phyloP scores from a whole-genome alignment of 495 filamentous ascomycete genomes.

The Penicillium roqueforti region DNA sequence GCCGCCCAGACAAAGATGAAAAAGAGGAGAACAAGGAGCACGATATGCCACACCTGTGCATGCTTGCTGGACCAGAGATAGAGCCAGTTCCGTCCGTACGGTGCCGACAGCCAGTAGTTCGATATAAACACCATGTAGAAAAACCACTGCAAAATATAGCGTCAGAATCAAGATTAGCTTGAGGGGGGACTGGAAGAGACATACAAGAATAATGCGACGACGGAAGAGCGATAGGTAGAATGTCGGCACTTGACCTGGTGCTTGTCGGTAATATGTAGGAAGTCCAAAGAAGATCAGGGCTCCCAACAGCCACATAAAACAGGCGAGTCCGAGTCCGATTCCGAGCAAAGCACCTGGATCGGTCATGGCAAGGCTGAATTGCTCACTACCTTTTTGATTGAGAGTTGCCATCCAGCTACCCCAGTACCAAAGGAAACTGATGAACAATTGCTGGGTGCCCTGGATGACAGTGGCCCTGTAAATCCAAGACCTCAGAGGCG shows the following conservation, averaged over 20 bases:
- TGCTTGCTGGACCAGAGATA: constrained; percentile 47
- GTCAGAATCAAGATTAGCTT: constrained; percentile 3
- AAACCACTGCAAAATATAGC: constrained; percentile 19
- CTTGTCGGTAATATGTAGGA: constrained; percentile 51
- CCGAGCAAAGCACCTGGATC: constrained; percentile 49
- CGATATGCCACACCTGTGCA: constrained; percentile 39
- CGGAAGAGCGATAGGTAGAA: constrained; percentile 51
- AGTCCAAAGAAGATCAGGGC: constrained; percentile 40
- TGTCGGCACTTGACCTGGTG: constrained; percentile 61
- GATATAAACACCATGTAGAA: constrained; percentile 30
- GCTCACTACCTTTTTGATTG: constrained; percentile 15
- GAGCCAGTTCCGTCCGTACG: constrained; percentile 47
- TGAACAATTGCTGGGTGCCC: constrained; percentile 60
- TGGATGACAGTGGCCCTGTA: constrained; percentile 59
- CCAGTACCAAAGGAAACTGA: constrained; percentile 62
- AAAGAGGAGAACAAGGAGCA: constrained; percentile 40
- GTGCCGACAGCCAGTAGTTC: constrained; percentile 48
- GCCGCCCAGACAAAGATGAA: constrained; percentile 44
- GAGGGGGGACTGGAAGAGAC: constrained; percentile 10
- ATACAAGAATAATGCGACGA: constrained; percentile 51
- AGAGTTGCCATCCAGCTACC: constrained; percentile 41
- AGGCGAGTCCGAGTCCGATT: constrained; percentile 46
- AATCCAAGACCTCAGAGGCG: constrained; percentile 58
- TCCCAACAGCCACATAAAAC: constrained; percentile 51
- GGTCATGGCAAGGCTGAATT: constrained; percentile 24